Conservation (phyloP, 495 filamentous ascomycete genomes). For the Staphylotrichum tortipilum region DNA sequence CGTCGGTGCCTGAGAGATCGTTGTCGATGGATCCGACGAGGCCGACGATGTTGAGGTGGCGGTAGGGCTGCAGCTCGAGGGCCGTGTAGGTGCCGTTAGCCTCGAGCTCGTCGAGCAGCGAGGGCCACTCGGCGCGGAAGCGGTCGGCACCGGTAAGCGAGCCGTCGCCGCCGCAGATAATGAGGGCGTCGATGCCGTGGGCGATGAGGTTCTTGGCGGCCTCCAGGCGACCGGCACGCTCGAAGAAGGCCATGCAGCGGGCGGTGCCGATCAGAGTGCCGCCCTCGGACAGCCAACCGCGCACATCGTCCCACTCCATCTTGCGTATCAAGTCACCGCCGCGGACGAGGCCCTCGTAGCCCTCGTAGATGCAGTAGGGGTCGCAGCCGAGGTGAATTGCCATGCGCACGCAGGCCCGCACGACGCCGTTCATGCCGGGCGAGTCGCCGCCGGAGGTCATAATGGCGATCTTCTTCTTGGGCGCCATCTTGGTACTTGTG, state of each 20-base stretch:
- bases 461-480: constrained; percentile 77
- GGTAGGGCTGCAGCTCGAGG: constrained; percentile 62
- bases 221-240: constrained; percentile 68
- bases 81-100: constrained; percentile 54
- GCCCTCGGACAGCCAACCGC: constrained; percentile 88
- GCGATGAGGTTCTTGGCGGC: constrained; percentile 90
- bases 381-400: constrained; percentile 80
- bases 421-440: constrained; percentile 94
- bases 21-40: constrained; percentile 98
- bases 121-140: constrained; percentile 86
- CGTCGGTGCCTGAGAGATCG: constrained; percentile 92
- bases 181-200: constrained; percentile 88
- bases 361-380: constrained; percentile 84
- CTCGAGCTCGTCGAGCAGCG: constrained; percentile 75
- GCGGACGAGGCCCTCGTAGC: constrained; percentile 89
- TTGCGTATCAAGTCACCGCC: constrained; percentile 81
- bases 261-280: constrained; percentile 97
- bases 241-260: constrained; percentile 78
- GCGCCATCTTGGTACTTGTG: constrained; percentile 25
- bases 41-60: constrained; percentile 87
- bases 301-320: constrained; percentile 89
- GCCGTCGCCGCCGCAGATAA: constrained; percentile 96
- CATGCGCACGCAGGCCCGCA: constrained; percentile 90
- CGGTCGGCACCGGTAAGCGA: constrained; percentile 93
- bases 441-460: constrained; percentile 98